phyloP scores from a whole-genome alignment of 345 rosid genomes.

The Citrus unshiu region DNA sequence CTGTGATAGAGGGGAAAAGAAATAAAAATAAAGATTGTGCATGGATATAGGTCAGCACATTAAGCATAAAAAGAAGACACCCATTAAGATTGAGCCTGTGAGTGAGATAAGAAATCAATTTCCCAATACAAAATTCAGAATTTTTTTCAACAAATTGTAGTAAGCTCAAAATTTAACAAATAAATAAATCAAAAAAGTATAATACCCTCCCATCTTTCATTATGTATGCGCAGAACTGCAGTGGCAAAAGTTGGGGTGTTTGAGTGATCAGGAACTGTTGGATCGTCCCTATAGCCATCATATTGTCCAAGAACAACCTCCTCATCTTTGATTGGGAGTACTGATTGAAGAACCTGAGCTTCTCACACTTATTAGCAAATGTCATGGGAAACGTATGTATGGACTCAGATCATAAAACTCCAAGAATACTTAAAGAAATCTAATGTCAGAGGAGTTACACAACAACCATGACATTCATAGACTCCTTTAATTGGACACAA shows the following conservation, averaged over 20 bases:
- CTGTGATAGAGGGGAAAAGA: not conserved
- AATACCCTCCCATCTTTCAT: slow-evolving; percentile 99
- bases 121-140: slow-evolving; percentile 7
- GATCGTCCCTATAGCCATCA: slow-evolving; percentile 85
- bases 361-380: slow-evolving; percentile 19
- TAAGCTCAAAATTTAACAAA: not conserved
- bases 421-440: not conserved
- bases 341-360: slow-evolving; percentile 88
- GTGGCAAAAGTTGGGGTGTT: slow-evolving; percentile 97
- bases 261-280: slow-evolving; percentile 90
- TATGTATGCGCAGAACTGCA: slow-evolving; percentile 72
- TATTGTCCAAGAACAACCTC: slow-evolving; percentile 98
- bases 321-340: slow-evolving; percentile 82
- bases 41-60: not conserved
- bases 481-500: not conserved
- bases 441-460: not conserved
- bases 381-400: not conserved
- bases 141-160: not conserved
- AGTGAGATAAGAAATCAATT: not conserved
- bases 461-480: not conserved
- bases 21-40: not conserved
- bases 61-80: not conserved
- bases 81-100: not conserved
- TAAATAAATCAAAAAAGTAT: slow-evolving; percentile 4
- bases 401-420: not conserved